Evolutionary conservation across 768 basidiomycete genomes (phyloP).

Genomic region (Calvatia gigantea): DNA sequence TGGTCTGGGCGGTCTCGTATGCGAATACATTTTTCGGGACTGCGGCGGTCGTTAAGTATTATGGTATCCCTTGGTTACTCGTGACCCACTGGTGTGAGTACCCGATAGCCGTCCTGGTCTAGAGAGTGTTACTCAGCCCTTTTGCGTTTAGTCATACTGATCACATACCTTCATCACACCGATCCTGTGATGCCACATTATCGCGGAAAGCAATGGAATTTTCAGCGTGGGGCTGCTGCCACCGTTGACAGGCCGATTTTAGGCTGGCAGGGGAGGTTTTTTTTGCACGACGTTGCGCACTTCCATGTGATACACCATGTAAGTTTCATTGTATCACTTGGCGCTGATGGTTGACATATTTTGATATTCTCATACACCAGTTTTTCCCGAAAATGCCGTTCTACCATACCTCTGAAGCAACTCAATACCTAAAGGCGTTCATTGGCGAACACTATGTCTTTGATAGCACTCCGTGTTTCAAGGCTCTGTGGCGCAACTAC

Average conservation of each 20-base stretch:
- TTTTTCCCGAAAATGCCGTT: conserved; percentile 63
- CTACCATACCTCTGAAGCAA: conserved; percentile 52
- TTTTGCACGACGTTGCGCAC: conserved; percentile 64
- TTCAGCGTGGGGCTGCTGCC: conserved; percentile 57
- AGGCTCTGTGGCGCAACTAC: conserved; percentile 52
- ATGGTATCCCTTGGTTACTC: conserved; percentile 51
- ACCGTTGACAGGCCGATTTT: conserved; percentile 57
- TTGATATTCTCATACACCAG: conserved; percentile 24
- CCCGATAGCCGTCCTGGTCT: background rate
- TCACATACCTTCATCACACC: conserved; percentile 67
- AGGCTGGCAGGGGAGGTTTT: conserved; percentile 64
- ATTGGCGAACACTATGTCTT: conserved; percentile 49
- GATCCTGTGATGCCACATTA: conserved; percentile 55
- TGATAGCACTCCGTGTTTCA: conserved; percentile 36
- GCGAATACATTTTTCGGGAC: conserved; percentile 35
- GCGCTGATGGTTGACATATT: background rate
- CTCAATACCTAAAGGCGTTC: conserved; percentile 43
- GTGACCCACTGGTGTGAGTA: conserved; percentile 54
- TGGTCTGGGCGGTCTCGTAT: conserved; percentile 37
- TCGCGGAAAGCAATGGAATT: conserved; percentile 54
- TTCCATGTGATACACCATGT: conserved; percentile 64
- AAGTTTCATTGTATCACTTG: conserved; percentile 16
- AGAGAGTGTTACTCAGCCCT: background rate
- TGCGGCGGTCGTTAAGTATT: conserved; percentile 42
- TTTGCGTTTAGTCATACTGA: conserved; percentile 39